Evolutionary conservation across 192 early-diverging fungal genomes (phyloP).

Genomic region (Backusella tarrabulga): DNA sequence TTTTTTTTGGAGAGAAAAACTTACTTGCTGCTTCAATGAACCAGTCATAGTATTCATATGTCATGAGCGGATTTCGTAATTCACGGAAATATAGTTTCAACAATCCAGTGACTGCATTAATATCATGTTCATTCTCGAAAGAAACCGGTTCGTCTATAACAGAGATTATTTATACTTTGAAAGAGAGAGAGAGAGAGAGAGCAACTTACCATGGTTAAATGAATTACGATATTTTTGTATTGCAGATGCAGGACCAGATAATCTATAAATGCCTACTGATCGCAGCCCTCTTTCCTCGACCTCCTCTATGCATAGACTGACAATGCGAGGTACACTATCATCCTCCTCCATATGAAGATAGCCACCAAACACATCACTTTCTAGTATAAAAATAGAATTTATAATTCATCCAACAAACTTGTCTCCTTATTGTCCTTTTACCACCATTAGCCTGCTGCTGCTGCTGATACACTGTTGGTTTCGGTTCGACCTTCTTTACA

Average conservation of each 20-base stretch:
- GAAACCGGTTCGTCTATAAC: conserved; percentile 20
- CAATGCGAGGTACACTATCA: conserved; percentile 54
- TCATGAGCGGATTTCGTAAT: conserved; percentile 67
- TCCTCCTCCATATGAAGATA: conserved; percentile 30
- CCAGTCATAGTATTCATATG: conserved; percentile 65
- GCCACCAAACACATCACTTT: conserved; percentile 39
- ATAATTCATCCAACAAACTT: neutral
- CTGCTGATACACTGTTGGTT: neutral
- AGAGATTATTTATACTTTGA: neutral
- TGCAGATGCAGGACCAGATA: conserved; percentile 64
- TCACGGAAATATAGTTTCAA: conserved; percentile 79
- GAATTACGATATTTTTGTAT: conserved; percentile 59
- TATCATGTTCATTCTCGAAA: conserved; percentile 54
- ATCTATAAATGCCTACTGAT: conserved; percentile 74
- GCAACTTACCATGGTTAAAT: conserved; percentile 54
- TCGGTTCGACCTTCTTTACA: neutral
- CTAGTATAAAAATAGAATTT: neutral
- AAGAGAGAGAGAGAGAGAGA: neutral
- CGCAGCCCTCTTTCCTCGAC: conserved; percentile 68
- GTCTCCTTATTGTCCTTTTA: neutral
- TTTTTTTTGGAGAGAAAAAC: neutral
- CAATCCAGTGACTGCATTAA: conserved; percentile 66
- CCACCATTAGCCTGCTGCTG: neutral
- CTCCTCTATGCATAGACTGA: conserved; percentile 68
- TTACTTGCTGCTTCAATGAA: conserved; percentile 66